A percentile compares a stretch with the other conserved stretches of the same genome.
Evolutionary conservation across 805 yeast genomes (phyloP).

Genomic region (Suhomyces sp.): DNA sequence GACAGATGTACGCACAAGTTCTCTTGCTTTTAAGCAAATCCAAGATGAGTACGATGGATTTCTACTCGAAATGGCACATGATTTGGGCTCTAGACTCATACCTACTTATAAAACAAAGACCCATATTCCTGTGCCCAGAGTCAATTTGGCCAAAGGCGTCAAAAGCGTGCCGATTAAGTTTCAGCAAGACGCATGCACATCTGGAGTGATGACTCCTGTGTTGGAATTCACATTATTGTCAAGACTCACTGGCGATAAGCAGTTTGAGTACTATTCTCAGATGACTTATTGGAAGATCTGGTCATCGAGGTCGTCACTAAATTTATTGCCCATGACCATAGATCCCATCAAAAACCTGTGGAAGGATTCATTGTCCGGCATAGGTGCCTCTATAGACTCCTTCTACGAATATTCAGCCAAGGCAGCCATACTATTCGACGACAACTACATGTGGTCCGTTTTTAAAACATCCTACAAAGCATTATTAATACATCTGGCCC

Average conservation of each 20-base stretch:
- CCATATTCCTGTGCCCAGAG: slow-evolving; percentile 76
- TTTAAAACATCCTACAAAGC: slow-evolving; percentile 54
- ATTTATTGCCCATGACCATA: slow-evolving; percentile 75
- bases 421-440: slow-evolving; percentile 62
- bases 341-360: slow-evolving; percentile 57
- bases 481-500: slow-evolving; percentile 43
- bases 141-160: slow-evolving; percentile 60
- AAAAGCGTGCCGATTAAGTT: slow-evolving; percentile 40
- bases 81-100: slow-evolving; percentile 67
- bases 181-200: slow-evolving; percentile 71
- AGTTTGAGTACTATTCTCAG: slow-evolving; percentile 62
- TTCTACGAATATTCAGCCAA: slow-evolving; percentile 87
- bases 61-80: slow-evolving; percentile 67
- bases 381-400: slow-evolving; percentile 91
- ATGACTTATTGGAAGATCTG: slow-evolving; percentile 68
- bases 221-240: slow-evolving; percentile 79
- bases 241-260: slow-evolving; percentile 66
- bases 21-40: slow-evolving; percentile 16
- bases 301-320: slow-evolving; percentile 58
- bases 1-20: slow-evolving; percentile 21
- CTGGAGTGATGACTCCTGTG: slow-evolving; percentile 84
- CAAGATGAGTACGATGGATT: slow-evolving; percentile 60
- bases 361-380: slow-evolving; percentile 64
- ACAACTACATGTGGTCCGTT: slow-evolving; percentile 61
- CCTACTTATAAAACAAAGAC: slow-evolving; percentile 65